Evolutionary conservation across 2,329 filamentous ascomycete species (phyloP).

Genomic region (Chrysoporthe austroafricana): DNA sequence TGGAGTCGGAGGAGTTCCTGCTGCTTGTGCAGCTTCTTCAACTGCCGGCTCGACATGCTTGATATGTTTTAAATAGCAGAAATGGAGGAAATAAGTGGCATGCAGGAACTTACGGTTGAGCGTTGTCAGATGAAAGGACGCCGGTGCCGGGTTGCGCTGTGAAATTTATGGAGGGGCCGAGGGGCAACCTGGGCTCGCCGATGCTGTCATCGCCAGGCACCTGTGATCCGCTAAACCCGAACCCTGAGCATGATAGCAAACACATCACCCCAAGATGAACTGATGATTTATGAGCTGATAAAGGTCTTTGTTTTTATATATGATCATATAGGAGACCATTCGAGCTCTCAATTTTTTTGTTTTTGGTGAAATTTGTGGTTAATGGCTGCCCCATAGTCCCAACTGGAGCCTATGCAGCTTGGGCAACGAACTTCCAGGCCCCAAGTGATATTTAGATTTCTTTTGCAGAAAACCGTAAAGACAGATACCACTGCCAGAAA

Average conservation of each 20-base stretch:
- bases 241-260: neutral
- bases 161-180: constrained; percentile 10
- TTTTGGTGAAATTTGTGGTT: neutral
- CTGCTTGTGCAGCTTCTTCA: constrained; percentile 57
- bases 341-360: neutral
- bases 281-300: too few relatives aligned
- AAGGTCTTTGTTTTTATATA: too few relatives aligned
- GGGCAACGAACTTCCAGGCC: too few relatives aligned
- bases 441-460: too few relatives aligned
- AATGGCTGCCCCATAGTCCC: too few relatives aligned
- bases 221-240: constrained; percentile 1
- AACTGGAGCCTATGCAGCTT: too few relatives aligned
- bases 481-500: neutral
- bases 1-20: constrained; percentile 45
- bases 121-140: too few relatives aligned
- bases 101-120: too few relatives aligned
- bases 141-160: too few relatives aligned
- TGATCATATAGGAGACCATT: too few relatives aligned
- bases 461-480: neutral
- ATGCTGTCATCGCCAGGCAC: constrained; percentile 23
- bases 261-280: too few relatives aligned
- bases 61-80: constrained; percentile 13
- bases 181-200: constrained; percentile 5
- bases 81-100: too few relatives aligned
- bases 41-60: constrained; percentile 55